Evolutionary conservation across 192 early-diverging fungal species (phyloP).

Genomic region (Thamnidium elegans): DNA sequence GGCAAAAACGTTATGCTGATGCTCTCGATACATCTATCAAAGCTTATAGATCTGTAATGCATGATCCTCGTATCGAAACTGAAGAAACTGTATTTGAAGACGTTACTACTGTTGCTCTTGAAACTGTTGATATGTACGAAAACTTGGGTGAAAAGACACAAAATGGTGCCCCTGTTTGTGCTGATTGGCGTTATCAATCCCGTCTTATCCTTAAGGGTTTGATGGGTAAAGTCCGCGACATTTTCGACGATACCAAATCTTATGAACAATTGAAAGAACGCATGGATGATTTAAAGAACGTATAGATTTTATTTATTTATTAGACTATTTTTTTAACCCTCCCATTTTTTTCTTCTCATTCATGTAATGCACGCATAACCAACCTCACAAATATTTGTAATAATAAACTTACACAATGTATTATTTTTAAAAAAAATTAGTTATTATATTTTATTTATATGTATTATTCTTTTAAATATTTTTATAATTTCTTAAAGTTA

Average conservation of each 20-base stretch:
- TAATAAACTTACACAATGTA: too few relatives aligned
- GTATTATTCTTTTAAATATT: not conserved
- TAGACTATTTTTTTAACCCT: too few relatives aligned
- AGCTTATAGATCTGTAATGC: constrained; percentile 78
- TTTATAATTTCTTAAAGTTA: constrained; percentile 25
- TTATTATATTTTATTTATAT: too few relatives aligned
- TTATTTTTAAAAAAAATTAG: too few relatives aligned
- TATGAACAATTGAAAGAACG: constrained; percentile 63
- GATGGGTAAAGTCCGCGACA: constrained; percentile 75
- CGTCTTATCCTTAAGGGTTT: constrained; percentile 79
- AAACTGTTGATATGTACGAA: constrained; percentile 76
- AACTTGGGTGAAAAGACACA: constrained; percentile 66
- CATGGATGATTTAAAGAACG: constrained; percentile 43
- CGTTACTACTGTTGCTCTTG: constrained; percentile 65
- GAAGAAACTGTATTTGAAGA: constrained; percentile 68
- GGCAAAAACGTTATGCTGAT: constrained; percentile 56
- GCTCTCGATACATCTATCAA: constrained; percentile 81
- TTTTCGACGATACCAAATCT: constrained; percentile 62
- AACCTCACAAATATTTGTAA: too few relatives aligned
- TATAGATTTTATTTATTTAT: not conserved
- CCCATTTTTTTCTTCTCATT: too few relatives aligned
- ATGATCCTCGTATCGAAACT: constrained; percentile 73
- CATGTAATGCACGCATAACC: too few relatives aligned
- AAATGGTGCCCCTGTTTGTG: constrained; percentile 58
- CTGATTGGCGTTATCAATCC: constrained; percentile 89